Base-by-base conservation (phyloP, 192 early-diverging fungal species). In the Gaertneriomyces semiglobifer region DNA sequence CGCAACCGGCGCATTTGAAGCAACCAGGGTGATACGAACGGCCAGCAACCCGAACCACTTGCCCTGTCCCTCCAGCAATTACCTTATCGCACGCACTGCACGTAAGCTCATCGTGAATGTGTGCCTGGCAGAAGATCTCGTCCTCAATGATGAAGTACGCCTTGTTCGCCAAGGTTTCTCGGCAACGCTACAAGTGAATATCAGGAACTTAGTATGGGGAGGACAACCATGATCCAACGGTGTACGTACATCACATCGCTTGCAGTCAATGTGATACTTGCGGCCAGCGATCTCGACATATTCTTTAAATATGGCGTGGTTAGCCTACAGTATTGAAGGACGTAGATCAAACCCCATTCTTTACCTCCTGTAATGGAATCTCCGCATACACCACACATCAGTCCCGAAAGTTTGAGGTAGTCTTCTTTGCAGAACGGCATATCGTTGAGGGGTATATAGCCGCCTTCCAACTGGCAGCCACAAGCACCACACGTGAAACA, bases 191-290 rank as follows among this genome's bases (percentile, higher is more conserved):
- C 6, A 8, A 46, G 11, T 1, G 43, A 57, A 33, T 33, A 33
- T 33, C 6, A 16, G 19, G 33, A 12, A 38, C 39, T 8, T 33
- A 39, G 12, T 25, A 6, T 5, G 39, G 55, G 12, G 4, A 14
- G 18, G 14, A 39, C 12, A 16, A 57, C 5, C 14, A 57, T 6
- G 7, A 14, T 25, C 39, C 14, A 12, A n/a, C 45, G 6, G 14
- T 20, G 16, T 11, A 60, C 60, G 33, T 44, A 70, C 68, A 62
- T 70, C 68, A 59, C 68, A 70, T 14, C 68, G 59, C 53, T 70
- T 70, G 61, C 68, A 70, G 40, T 62, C 68, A 44, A 70, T 18
- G 44, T 70, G 68, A 55, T 63, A 70, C 46, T 70, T 70, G 16
- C 68, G 68, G 41, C 60, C 68, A 10, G 51, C 60, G 25, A 70